These are phyloP conservation scores for Cordyceps cicadae DNA, from an alignment of 2,329 filamentous ascomycete genomes.

Conservation along the genomic window DNA sequence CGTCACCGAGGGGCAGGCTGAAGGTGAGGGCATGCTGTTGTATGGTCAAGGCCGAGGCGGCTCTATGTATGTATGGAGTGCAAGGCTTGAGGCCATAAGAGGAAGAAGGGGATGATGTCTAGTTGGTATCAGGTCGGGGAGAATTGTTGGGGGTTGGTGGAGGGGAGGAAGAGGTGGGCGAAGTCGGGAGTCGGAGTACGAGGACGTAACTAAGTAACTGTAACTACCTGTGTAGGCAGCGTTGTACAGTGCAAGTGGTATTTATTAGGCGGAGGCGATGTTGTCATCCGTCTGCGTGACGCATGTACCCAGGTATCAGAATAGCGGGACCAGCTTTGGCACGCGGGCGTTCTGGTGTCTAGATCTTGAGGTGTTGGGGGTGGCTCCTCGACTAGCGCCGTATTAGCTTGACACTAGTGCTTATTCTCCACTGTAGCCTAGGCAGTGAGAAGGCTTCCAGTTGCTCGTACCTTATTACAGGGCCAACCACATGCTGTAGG, in stretches of 20 bases:
- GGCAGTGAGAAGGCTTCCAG: too few relatives aligned
- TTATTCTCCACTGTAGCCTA: too few relatives aligned
- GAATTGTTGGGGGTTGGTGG: slow-evolving; percentile 3
- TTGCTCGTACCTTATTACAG: too few relatives aligned
- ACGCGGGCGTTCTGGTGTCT: not conserved
- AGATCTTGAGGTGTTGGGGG: not conserved
- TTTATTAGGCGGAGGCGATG: slow-evolving; percentile 11
- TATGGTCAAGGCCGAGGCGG: not conserved
- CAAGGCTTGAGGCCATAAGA: not conserved
- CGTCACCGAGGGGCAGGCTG: slow-evolving; percentile 53
- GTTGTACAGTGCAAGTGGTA: not conserved
- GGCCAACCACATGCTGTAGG: too few relatives aligned
- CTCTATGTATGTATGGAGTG: not conserved
- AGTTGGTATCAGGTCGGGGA: not conserved
- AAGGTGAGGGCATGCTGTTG: slow-evolving; percentile 2
- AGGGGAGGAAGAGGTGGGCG: slow-evolving; percentile 6
- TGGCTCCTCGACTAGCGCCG: too few relatives aligned
- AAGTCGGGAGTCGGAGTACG: not conserved
- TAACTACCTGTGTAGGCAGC: too few relatives aligned
- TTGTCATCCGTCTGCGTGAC: slow-evolving; percentile 13
- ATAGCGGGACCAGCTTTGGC: not conserved
- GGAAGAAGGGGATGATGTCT: not conserved
- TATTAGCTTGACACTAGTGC: too few relatives aligned
- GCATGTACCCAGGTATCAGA: not conserved
- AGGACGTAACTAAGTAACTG: too few relatives aligned